phyloP scores from a whole-genome alignment of 495 filamentous ascomycete species.

The Hypoxylon trugodes region DNA sequence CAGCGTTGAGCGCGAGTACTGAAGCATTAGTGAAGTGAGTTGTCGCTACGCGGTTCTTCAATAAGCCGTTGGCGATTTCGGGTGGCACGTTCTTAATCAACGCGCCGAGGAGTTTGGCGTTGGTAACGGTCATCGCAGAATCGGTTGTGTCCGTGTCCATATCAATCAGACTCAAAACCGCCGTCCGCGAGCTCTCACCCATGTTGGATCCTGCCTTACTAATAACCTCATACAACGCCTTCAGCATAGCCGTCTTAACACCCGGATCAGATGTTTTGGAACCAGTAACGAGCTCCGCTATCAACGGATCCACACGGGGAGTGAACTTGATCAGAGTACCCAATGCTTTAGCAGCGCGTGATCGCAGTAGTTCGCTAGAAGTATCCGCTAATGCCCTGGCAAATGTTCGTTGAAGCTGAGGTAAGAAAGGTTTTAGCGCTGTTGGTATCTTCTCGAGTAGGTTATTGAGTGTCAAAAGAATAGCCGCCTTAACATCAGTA shows the following conservation, averaged over 20 bases:
- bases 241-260: slow-evolving; percentile 95
- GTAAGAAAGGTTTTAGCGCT: slow-evolving; percentile 94
- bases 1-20: slow-evolving; percentile 85
- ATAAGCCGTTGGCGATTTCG: slow-evolving; percentile 69
- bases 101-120: slow-evolving; percentile 87
- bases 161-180: slow-evolving; percentile 87
- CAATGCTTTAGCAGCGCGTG: slow-evolving; percentile 91
- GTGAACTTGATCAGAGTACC: slow-evolving; percentile 97
- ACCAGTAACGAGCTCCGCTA: slow-evolving; percentile 85
- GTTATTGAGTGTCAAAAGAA: slow-evolving; percentile 92
- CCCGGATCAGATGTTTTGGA: slow-evolving; percentile 89
- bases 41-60: slow-evolving; percentile 84
- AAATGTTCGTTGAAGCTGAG: slow-evolving; percentile 95
- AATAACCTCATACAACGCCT: slow-evolving; percentile 94
- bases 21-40: slow-evolving; percentile 70
- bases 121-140: slow-evolving; percentile 81
- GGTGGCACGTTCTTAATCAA: slow-evolving; percentile 81
- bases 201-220: slow-evolving; percentile 94
- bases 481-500: slow-evolving; percentile 93
- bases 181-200: slow-evolving; percentile 84
- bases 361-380: slow-evolving; percentile 86
- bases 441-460: slow-evolving; percentile 95
- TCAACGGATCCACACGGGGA: slow-evolving; percentile 90
- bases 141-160: slow-evolving; percentile 79
- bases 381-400: slow-evolving; percentile 94